Conservation (phyloP, 139 green algal genomes). For the Deuterostichococcus epilithicus region DNA sequence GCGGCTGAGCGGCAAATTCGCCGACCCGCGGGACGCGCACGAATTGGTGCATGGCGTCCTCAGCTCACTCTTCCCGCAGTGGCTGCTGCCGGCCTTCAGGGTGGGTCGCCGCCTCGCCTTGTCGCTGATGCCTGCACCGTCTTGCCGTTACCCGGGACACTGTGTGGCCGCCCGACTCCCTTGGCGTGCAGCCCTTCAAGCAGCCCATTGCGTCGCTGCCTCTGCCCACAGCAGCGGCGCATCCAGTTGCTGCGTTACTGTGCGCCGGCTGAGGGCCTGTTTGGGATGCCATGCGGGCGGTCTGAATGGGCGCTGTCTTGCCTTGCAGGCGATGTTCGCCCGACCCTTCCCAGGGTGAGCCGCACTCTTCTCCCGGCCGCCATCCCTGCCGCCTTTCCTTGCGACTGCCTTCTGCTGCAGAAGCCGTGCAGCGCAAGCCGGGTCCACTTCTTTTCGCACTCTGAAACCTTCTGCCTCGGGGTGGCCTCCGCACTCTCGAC, state of each 20-base stretch:
- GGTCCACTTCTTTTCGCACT: too few species aligned
- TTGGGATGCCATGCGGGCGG: background rate
- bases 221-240: background rate
- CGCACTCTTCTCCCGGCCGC: too few species aligned
- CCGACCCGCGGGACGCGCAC: slow-evolving; percentile 51
- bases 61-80: slow-evolving; percentile 71
- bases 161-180: background rate
- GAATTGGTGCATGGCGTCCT: slow-evolving; percentile 62
- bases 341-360: slow-evolving; percentile 46
- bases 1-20: slow-evolving; percentile 61
- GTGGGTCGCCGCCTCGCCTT: slow-evolving; percentile 26
- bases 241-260: background rate
- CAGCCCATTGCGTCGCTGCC: background rate
- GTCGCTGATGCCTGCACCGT: background rate
- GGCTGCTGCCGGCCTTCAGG: slow-evolving; percentile 74
- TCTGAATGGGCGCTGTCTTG: background rate
- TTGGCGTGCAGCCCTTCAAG: background rate
- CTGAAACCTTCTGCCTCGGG: too few species aligned
- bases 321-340: slow-evolving; percentile 45
- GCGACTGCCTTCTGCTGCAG: too few species aligned
- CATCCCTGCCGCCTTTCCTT: too few species aligned
- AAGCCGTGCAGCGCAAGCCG: too few species aligned
- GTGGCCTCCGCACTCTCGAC: too few species aligned
- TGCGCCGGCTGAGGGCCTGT: background rate
- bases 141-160: background rate